These are phyloP conservation scores for Mortierella sp. DNA, from an alignment of 371 early-diverging fungal genomes.

Conservation along the genomic window DNA sequence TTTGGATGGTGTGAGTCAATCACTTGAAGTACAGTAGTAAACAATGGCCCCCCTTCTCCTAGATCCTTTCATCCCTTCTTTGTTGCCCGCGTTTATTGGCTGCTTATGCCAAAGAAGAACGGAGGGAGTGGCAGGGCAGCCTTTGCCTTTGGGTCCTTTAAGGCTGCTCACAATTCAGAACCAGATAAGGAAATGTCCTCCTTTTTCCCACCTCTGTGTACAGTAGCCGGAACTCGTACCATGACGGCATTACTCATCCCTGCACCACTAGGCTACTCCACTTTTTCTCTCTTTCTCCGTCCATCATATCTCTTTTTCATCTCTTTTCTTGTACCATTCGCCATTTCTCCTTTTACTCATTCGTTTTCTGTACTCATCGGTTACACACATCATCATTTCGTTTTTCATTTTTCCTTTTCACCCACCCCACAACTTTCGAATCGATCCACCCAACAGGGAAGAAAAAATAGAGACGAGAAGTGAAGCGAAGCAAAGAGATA, in stretches of 20 bases:
- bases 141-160: neutral
- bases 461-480: neutral
- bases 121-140: neutral
- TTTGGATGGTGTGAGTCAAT: neutral
- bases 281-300: too few species aligned
- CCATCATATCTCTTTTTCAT: too few species aligned
- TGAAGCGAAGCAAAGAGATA: neutral
- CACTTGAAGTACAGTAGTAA: neutral
- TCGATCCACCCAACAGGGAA: neutral
- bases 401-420: neutral
- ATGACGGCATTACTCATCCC: neutral
- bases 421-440: neutral
- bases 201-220: conserved; percentile 2
- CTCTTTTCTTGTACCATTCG: neutral
- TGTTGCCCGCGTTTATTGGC: neutral
- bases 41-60: neutral
- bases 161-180: neutral
- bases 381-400: neutral
- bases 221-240: neutral
- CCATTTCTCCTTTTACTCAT: neutral
- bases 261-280: too few species aligned
- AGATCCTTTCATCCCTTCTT: neutral
- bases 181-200: conserved; percentile 5
- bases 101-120: neutral
- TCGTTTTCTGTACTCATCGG: neutral